Base-by-base conservation (phyloP, 768 basidiomycete species). In the Tephrocybe sp. region DNA sequence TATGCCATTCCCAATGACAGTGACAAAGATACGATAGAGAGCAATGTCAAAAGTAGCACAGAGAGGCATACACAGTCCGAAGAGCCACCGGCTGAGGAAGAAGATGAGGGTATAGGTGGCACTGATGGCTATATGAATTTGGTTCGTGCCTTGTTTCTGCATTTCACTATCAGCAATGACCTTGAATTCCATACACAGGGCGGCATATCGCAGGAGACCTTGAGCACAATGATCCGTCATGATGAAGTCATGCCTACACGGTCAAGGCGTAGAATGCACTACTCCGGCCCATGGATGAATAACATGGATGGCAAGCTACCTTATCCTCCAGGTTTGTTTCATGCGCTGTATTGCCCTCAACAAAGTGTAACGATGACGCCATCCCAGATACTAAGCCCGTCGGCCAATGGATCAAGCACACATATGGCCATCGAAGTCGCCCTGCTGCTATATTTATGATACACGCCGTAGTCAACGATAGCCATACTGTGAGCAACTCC, bases 401-500 rank as follows among this genome's bases (percentile, higher is more conserved):
- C 51, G 83, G 82, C 25, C 74, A 65, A 52, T 89, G 84, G 85
- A 71, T 78, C 21, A 82, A 76, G 60, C 69, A 67, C 21, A 67
- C 78, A 39, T 88, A 78, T 60, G 84, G 83, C 18, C 54, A 75
- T 28, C 74, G 65, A 45, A 83, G 83, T 61, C 69, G 72, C 31
- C 69, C 84, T 44, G 80, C 83, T 25, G 85, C 88, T 24, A 66
- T 80, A 19, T 87, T 86, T 64, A 77, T 89, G 75, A 79, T 79
- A 4, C 88, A 91, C 64, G 86, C 86, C 27, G 71, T 89, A 32
- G 70, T 87, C 48, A 91, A 91, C 63, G 77, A 80, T 37, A 83
- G 83, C 63, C 68, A 54, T 67, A 59, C 52, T 62, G 75, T 75
- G 57, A 47, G 71, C 64, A n/a, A 22, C 35, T 41, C 31, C 12